Conservation (phyloP, 78 protist genomes). For the Planoprotostelium fungivorum region DNA sequence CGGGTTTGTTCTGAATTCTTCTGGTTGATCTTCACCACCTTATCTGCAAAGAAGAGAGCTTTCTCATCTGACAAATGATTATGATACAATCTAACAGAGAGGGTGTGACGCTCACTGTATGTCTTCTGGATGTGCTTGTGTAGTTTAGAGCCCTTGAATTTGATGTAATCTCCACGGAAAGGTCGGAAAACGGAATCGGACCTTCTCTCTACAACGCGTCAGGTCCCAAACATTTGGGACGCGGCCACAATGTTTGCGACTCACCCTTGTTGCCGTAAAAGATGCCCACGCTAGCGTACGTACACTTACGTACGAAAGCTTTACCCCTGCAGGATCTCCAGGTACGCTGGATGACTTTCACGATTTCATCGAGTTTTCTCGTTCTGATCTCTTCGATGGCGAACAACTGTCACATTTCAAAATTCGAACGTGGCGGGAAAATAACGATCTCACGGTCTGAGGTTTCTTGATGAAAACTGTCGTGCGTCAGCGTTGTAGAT, state of each 20-base stretch:
- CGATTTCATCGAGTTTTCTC: conserved; percentile 61
- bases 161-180: conserved; percentile 44
- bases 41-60: conserved; percentile 66
- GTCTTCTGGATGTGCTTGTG: conserved; percentile 47
- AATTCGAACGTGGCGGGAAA: conserved; percentile 49
- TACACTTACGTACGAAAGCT: conserved; percentile 41
- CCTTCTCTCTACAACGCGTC: conserved; percentile 22
- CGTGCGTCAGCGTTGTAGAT: conserved; percentile 64
- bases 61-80: conserved; percentile 27
- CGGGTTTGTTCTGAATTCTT: conserved; percentile 52
- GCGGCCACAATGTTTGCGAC: conserved; percentile 13
- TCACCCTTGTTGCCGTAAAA: conserved; percentile 7
- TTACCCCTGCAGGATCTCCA: conserved; percentile 22
- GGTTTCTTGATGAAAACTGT: conserved; percentile 71
- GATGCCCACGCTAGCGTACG: conserved; percentile 39
- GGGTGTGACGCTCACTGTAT: conserved; percentile 20
- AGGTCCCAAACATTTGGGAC: conserved; percentile 21
- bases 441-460: conserved; percentile 29
- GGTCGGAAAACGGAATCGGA: conserved; percentile 30
- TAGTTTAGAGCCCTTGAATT: conserved; percentile 51
- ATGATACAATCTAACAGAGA: conserved; percentile 25
- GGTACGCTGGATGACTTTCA: conserved; percentile 45
- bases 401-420: conserved; percentile 54
- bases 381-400: conserved; percentile 52
- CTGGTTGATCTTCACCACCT: conserved; percentile 65